Base-by-base conservation (phyloP, 768 basidiomycete genomes). In the Wakefieldia striispora region DNA sequence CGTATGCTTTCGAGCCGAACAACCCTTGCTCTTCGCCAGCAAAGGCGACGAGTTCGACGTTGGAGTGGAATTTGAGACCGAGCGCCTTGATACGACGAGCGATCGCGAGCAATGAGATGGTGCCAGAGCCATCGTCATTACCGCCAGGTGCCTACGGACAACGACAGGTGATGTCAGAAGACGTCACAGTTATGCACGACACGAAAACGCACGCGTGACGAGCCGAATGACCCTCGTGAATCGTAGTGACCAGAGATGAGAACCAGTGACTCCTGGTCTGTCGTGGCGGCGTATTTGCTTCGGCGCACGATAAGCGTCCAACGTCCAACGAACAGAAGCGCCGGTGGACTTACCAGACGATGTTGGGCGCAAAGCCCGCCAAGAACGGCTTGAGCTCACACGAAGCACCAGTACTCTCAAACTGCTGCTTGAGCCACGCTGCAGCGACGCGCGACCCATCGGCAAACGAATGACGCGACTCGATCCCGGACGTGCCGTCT, bases 21-120 rank as follows among this genome's bases (percentile, higher is more conserved):
- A 94, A 69, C 4, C 94, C 94, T 62, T 97, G 94, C 59, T 97
- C 94, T 64, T 97, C 94, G 6, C 93, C 94, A 2, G 91, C 87
- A 58, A 95, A 95, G 42, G 84, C 82, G 35, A 81, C 83, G 9
- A 97, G 75, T 57, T 91, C 84, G 16, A 95, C 87, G 57, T 85
- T 84, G 62, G 80, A 80, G 40, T 79, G 75, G 73, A 95, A 94
- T 42, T 70, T 76, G 59, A 95, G 64, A 14, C 80, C 79, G 54
- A 79, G 79, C 34, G 79, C 75, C 27, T 72, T 75, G 55, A 97
- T 89, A 3, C 84, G 80, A 35, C 81, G 81, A 4, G 92, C 91
- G 52, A 95, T 89, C 4, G 80, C 81, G 16, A 97, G 74, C n/a
- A 95, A 65, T 3, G 88, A 83, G 8, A 79, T 79, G 14, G 82